Percentiles rank a stretch among this genome's conserved stretches.
Evolutionary conservation across 495 filamentous ascomycete species (phyloP).

Genomic region (Hypoxylon crocopeplum): DNA sequence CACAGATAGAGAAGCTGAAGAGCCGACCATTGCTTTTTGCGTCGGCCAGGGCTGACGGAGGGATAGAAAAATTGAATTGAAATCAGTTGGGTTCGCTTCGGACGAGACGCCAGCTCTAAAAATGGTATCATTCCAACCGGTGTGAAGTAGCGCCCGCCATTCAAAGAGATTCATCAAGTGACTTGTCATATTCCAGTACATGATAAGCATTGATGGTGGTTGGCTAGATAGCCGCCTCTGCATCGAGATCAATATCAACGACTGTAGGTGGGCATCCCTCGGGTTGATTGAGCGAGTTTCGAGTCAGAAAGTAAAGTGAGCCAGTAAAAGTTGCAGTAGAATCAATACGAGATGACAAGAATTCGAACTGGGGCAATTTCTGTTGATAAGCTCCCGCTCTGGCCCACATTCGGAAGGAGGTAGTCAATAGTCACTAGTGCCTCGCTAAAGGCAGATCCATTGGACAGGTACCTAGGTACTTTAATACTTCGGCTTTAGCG

Average conservation of each 20-base stretch:
- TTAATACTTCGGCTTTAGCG: neutral
- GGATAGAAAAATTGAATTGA: neutral
- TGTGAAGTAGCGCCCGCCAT: neutral
- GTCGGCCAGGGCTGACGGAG: neutral
- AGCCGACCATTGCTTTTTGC: neutral
- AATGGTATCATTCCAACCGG: neutral
- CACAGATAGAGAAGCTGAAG: slow-evolving; percentile 1
- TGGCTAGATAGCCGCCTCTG: slow-evolving; percentile 1
- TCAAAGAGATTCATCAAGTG: neutral
- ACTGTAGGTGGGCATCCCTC: neutral
- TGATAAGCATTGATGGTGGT: neutral
- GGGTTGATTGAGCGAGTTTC: neutral
- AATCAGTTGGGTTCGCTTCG: neutral
- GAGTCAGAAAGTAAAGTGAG: neutral
- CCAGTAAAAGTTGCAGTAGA: slow-evolving; percentile 1
- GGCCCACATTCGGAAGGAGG: too few relatives aligned
- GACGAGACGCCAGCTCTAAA: neutral
- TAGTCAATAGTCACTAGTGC: neutral
- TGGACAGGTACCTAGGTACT: too few relatives aligned
- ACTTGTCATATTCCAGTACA: neutral
- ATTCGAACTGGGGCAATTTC: neutral
- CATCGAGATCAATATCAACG: neutral
- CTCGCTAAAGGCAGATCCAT: neutral
- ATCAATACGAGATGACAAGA: neutral
- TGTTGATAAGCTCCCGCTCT: slow-evolving; percentile 1